Evolutionary conservation across 495 filamentous ascomycete species (phyloP).

Genomic region (Friedmanniomyces simplex): DNA sequence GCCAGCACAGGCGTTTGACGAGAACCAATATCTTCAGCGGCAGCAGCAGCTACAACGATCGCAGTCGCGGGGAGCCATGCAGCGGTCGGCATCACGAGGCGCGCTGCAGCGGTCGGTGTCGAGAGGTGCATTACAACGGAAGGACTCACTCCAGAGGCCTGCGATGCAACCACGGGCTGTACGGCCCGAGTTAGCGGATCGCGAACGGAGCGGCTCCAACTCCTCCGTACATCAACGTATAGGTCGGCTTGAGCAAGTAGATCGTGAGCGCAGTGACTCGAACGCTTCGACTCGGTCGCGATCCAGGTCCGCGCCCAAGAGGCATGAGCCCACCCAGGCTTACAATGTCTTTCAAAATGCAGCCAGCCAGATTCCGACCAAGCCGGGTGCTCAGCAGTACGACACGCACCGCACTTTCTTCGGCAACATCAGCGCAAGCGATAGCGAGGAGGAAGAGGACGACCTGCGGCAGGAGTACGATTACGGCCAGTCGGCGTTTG

Average conservation of each 20-base stretch:
- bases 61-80: constrained; percentile 31
- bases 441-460: constrained; percentile 24
- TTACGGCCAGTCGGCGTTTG: constrained; percentile 4
- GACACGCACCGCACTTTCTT: constrained; percentile 28
- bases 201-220: constrained; percentile 17
- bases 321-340: constrained; percentile 8
- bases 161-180: constrained; percentile 7
- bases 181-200: not conserved
- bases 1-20: constrained; percentile 63
- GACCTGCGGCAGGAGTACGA: not conserved
- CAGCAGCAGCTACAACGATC: constrained; percentile 45
- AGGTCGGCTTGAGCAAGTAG: constrained; percentile 7
- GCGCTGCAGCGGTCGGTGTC: not conserved
- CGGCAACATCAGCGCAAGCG: constrained; percentile 22
- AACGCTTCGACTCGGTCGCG: constrained; percentile 9
- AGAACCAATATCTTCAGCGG: constrained; percentile 72
- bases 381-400: constrained; percentile 12
- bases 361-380: constrained; percentile 24
- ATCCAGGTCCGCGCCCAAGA: constrained; percentile 4
- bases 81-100: not conserved
- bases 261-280: constrained; percentile 9
- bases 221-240: constrained; percentile 28
- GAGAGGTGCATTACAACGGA: constrained; percentile 33
- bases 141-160: constrained; percentile 44
- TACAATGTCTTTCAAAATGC: constrained; percentile 32